Evolutionary conservation across 257 asterid genomes (phyloP).

Genomic region (Nyctanthes arbortristis): DNA sequence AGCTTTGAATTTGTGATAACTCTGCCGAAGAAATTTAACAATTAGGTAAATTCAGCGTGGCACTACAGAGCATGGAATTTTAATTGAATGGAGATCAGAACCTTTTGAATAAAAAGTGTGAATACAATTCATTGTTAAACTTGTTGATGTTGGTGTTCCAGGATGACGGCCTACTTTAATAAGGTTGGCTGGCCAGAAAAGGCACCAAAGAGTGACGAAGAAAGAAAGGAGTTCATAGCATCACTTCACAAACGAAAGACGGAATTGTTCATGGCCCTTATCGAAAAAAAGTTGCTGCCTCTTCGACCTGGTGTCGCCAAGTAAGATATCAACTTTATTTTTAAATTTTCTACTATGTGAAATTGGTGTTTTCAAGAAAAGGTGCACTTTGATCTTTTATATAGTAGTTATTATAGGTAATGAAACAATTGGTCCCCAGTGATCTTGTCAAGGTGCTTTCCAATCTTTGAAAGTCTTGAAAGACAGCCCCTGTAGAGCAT

Average conservation of each 20-base stretch:
- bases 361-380: background rate
- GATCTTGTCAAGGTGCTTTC: background rate
- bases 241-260: conserved; percentile 93
- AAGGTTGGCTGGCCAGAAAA: conserved; percentile 96
- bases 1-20: background rate
- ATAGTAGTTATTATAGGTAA: background rate
- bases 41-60: background rate
- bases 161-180: conserved; percentile 97
- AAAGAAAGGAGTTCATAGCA: conserved; percentile 78
- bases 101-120: background rate
- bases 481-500: background rate
- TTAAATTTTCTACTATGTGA: background rate
- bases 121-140: background rate
- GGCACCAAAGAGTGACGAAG: conserved; percentile 79
- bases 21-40: background rate
- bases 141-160: conserved; percentile 23
- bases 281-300: conserved; percentile 88
- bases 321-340: conserved; percentile 38
- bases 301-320: conserved; percentile 95
- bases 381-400: background rate
- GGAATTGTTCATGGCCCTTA: conserved; percentile 82
- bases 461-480: background rate
- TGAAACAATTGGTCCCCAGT: background rate
- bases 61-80: background rate
- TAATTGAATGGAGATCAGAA: background rate